These are phyloP conservation scores for Pseudocercospora crystallina DNA, from an alignment of 2,329 filamentous ascomycete genomes.

Conservation along the genomic window DNA sequence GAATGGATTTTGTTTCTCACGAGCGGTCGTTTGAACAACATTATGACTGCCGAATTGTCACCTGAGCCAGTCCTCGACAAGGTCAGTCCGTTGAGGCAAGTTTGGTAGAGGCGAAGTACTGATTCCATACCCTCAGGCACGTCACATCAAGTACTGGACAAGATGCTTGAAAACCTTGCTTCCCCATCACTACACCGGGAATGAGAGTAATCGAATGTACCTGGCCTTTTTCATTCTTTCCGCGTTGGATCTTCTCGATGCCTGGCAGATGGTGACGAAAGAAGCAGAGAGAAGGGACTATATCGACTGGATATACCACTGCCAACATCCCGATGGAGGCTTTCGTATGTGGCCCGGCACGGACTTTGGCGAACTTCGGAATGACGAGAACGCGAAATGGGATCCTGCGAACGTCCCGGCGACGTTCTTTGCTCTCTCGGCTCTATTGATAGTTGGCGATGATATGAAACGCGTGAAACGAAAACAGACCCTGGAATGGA, in stretches of 20 bases:
- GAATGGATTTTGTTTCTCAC: background rate
- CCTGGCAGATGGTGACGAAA: constrained; percentile 57
- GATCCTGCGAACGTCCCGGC: constrained; percentile 82
- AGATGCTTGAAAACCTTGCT: constrained; percentile 80
- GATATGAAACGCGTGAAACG: constrained; percentile 64
- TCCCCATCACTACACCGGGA: constrained; percentile 78
- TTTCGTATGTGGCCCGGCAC: constrained; percentile 83
- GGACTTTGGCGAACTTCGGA: constrained; percentile 50
- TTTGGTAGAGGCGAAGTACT: constrained; percentile 1
- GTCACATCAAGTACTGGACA: constrained; percentile 87
- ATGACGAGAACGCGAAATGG: constrained; percentile 57
- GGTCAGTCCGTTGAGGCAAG: constrained; percentile 8
- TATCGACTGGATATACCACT: constrained; percentile 76
- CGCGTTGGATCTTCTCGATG: constrained; percentile 76
- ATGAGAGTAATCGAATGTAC: constrained; percentile 86
- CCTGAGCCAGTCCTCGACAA: constrained; percentile 18
- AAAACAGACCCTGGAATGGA: constrained; percentile 68
- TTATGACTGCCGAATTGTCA: constrained; percentile 11
- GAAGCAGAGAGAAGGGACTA: constrained; percentile 56
- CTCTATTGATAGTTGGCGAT: constrained; percentile 66
- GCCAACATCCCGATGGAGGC: constrained; percentile 82
- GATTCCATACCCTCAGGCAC: constrained; percentile 19
- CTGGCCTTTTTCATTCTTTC: constrained; percentile 87
- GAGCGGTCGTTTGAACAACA: background rate
- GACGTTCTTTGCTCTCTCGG: constrained; percentile 82